A percentile compares a stretch with the other conserved stretches of the same genome.
Conservation (phyloP, 495 filamentous ascomycete genomes). For the Mytilinidion resinicola region DNA sequence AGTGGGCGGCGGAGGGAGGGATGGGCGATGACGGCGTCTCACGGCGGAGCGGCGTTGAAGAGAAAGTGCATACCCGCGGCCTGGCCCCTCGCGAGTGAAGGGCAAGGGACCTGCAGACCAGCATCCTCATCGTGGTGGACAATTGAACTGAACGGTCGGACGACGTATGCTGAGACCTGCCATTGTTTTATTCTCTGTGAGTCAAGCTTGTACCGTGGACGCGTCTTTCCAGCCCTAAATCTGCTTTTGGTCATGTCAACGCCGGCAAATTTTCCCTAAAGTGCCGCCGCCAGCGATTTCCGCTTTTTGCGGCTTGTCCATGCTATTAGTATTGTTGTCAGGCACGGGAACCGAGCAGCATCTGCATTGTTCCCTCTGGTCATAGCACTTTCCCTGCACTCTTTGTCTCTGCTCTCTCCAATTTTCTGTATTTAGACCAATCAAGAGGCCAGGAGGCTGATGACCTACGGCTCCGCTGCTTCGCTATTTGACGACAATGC, state of each 20-base stretch:
- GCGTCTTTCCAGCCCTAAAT: background rate
- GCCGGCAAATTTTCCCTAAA: constrained; percentile 3
- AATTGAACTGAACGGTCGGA: background rate
- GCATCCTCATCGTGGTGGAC: background rate
- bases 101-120: background rate
- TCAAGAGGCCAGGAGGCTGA: too few relatives aligned
- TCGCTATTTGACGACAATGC: too few relatives aligned
- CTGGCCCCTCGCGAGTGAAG: background rate
- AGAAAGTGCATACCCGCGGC: background rate
- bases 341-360: too few relatives aligned
- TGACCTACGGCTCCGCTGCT: too few relatives aligned
- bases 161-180: background rate
- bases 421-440: too few relatives aligned
- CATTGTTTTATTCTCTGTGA: constrained; percentile 1
- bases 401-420: too few relatives aligned
- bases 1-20: background rate
- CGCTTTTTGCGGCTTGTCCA: background rate
- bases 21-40: constrained; percentile 2
- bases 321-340: too few relatives aligned
- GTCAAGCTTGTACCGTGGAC: background rate
- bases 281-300: background rate
- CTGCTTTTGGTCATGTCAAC: background rate
- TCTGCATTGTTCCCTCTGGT: too few relatives aligned
- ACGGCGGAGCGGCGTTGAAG: constrained; percentile 12
- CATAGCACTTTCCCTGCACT: too few relatives aligned